Conservation (phyloP, 352 stramenopile species). For the Phytophthora melonis region DNA sequence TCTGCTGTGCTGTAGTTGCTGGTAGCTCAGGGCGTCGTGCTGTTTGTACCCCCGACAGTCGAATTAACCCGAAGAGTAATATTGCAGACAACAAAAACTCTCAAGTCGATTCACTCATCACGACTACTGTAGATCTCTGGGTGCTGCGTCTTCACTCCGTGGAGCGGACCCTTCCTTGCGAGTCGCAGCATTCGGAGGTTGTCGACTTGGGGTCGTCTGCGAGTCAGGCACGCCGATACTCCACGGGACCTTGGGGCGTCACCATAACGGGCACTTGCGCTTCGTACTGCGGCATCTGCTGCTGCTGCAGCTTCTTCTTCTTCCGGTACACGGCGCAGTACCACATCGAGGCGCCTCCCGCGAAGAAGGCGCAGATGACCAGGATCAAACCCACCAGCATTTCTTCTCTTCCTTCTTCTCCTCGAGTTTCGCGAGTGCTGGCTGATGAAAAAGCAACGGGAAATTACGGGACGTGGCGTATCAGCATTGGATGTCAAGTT, state of each 20-base stretch:
- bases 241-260: constrained; percentile 33
- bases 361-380: constrained; percentile 38
- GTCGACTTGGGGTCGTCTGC: not conserved
- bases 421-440: not conserved
- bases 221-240: constrained; percentile 31
- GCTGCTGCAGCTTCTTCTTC: constrained; percentile 27
- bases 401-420: constrained; percentile 3
- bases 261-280: constrained; percentile 32
- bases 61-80: constrained; percentile 12
- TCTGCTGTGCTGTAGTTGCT: not conserved
- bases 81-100: not conserved
- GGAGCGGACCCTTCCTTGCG: not conserved
- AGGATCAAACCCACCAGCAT: constrained; percentile 35
- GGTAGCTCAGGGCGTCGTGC: constrained; percentile 2
- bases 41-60: constrained; percentile 9
- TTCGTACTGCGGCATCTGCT: constrained; percentile 25
- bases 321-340: constrained; percentile 30
- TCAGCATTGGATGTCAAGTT: not conserved
- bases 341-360: constrained; percentile 31
- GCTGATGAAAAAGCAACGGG: not conserved
- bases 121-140: too few species aligned
- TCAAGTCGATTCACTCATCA: not conserved
- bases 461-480: not conserved
- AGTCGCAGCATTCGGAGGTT: not conserved
- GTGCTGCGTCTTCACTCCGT: not conserved